Evolutionary conservation across 129 eudicot genomes (phyloP).

Genomic region (sunflower (Helianthus annuus)): DNA sequence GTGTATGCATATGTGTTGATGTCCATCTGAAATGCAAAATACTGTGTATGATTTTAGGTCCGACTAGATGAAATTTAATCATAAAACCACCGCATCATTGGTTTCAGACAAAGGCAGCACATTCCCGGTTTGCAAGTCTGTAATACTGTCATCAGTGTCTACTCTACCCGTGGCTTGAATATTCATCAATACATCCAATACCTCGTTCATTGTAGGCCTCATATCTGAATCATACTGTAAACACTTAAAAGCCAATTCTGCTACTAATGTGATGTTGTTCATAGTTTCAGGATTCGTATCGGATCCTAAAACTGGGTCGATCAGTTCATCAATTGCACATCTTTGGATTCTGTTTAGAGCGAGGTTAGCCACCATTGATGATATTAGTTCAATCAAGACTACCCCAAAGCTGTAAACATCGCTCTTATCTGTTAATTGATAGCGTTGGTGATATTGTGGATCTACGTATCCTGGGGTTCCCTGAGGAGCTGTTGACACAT

Average conservation of each 20-base stretch:
- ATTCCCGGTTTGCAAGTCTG: no score
- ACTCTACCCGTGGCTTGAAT: no score
- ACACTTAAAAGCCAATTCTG: constrained; percentile 75
- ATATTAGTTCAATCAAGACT: constrained; percentile 73
- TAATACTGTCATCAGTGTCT: no score
- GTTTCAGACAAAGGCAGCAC: no score
- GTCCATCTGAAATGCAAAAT: constrained; percentile 3
- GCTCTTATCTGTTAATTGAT: constrained; percentile 46
- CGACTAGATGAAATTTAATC: no score
- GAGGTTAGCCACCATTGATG: constrained; percentile 75
- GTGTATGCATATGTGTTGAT: background rate
- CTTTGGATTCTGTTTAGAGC: constrained; percentile 72
- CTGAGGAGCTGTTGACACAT: no score
- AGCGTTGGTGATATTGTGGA: no score
- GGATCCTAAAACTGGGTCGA: constrained; percentile 56
- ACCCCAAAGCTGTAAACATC: constrained; percentile 94
- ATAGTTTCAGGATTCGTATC: constrained; percentile 37
- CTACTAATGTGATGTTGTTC: constrained; percentile 67
- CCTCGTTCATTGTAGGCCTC: constrained; percentile 84
- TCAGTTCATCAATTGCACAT: constrained; percentile 52
- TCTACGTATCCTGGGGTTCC: no score
- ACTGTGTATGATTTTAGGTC: no score
- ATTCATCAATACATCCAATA: constrained; percentile 21
- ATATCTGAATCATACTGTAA: constrained; percentile 69
- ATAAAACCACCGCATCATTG: no score